Conservation (phyloP, 202 grass and related monocot genomes). For the Thinopyrum obtusiflorum region DNA sequence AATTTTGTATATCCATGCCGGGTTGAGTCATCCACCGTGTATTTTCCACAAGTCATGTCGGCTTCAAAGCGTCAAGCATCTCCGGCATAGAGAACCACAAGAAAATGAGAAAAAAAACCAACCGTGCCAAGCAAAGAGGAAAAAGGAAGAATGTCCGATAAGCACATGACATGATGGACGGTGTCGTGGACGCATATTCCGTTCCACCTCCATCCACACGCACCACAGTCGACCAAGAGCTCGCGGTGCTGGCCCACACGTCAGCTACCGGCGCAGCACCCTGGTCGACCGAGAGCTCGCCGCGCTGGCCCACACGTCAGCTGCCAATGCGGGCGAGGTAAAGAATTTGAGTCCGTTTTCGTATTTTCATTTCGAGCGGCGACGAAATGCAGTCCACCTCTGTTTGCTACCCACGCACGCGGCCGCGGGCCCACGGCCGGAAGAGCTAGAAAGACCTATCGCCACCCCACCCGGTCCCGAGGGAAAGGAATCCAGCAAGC, state of each 20-base stretch:
- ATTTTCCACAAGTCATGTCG: too few relatives aligned
- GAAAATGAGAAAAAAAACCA: too few relatives aligned
- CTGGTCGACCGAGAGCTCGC: conserved; percentile 11
- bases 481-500: conserved; percentile 25
- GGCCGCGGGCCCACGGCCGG: neutral
- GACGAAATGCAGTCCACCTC: neutral
- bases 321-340: neutral
- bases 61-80: too few relatives aligned
- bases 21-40: too few relatives aligned
- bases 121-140: too few relatives aligned
- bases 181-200: conserved; percentile 30
- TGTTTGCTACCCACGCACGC: conserved; percentile 5
- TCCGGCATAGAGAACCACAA: neutral
- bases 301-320: conserved; percentile 2
- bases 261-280: neutral
- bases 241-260: neutral
- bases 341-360: conserved; percentile 14
- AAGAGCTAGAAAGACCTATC: conserved; percentile 28
- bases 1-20: too few relatives aligned
- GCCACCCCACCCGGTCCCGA: neutral
- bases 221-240: conserved; percentile 5
- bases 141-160: neutral
- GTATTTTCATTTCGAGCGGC: neutral
- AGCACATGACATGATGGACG: neutral
- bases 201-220: conserved; percentile 1